Conservation (phyloP, 1,284 basidiomycete species). For the Sutorius eximius region DNA sequence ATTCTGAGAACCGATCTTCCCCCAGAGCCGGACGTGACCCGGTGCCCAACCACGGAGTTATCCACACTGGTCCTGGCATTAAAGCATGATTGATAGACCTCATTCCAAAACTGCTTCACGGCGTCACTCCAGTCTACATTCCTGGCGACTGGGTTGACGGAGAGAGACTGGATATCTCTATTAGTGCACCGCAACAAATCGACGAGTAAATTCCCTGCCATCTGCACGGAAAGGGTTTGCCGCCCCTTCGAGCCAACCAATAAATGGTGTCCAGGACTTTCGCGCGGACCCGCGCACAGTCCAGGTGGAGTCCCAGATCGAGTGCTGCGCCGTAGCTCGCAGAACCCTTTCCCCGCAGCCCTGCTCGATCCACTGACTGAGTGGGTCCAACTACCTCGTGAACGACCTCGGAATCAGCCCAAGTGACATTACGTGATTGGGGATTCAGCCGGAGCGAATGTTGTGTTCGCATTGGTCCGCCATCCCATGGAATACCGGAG, state of each 20-base stretch:
- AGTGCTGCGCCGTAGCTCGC: conserved; percentile 22
- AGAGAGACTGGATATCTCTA: not conserved
- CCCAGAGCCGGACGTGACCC: not conserved
- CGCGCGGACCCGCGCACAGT: not conserved
- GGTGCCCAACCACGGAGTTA: conserved; percentile 2
- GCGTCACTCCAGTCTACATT: conserved; percentile 3
- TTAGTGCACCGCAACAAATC: not conserved
- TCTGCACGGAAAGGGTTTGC: conserved; percentile 2
- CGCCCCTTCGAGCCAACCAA: not conserved
- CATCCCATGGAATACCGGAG: conserved; percentile 23
- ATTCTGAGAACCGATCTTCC: conserved; percentile 1
- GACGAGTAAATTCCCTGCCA: conserved; percentile 6
- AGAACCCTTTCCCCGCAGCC: conserved; percentile 44
- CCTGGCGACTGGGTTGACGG: conserved; percentile 3
- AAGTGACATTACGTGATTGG: conserved; percentile 40
- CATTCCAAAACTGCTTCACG: conserved; percentile 2
- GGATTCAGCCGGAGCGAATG: conserved; percentile 28
- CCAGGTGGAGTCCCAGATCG: conserved; percentile 16
- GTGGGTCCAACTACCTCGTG: conserved; percentile 43
- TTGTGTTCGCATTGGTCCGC: conserved; percentile 36
- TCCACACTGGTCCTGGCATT: conserved; percentile 5
- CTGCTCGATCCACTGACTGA: conserved; percentile 43
- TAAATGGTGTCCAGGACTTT: not conserved
- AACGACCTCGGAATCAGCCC: conserved; percentile 37
- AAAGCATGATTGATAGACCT: conserved; percentile 9